These are phyloP conservation scores for Claviceps maximensis DNA, from an alignment of 2,329 filamentous ascomycete genomes.

Conservation along the genomic window DNA sequence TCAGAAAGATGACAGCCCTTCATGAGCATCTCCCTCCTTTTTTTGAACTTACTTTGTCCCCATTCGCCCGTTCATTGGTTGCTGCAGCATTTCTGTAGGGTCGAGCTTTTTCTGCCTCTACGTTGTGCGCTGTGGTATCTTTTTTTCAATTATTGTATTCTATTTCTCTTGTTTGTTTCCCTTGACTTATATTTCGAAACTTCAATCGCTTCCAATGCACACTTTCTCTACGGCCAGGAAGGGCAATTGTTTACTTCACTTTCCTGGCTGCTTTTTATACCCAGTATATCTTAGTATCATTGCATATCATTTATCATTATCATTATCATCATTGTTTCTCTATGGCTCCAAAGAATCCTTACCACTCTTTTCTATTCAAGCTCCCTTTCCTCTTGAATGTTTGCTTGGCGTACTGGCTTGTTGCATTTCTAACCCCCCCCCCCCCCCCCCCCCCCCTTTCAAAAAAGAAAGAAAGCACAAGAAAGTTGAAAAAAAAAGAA, in stretches of 20 bases:
- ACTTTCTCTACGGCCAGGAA: neutral
- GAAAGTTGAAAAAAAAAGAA: neutral
- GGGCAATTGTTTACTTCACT: neutral
- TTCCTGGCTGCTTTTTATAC: neutral
- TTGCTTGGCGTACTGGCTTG: neutral
- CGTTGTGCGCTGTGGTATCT: neutral
- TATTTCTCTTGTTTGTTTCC: neutral
- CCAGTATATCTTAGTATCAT: neutral
- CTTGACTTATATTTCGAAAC: neutral
- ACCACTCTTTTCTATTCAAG: too few relatives aligned
- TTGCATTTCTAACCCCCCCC: neutral
- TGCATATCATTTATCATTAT: neutral
- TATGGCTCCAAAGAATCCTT: neutral
- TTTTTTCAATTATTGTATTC: neutral
- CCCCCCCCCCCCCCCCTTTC: too few relatives aligned
- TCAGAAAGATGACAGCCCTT: neutral
- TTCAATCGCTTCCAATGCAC: neutral
- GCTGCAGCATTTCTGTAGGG: neutral
- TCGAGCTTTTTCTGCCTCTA: neutral
- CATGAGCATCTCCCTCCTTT: neutral
- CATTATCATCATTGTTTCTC: neutral
- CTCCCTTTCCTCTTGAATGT: too few relatives aligned
- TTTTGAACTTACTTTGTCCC: too few relatives aligned
- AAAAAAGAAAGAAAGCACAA: neutral
- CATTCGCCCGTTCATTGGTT: neutral